Evolutionary conservation across 768 basidiomycete genomes (phyloP), one percentile per base, ranked within the genome.

Genomic region (Amanita muscaria): DNA sequence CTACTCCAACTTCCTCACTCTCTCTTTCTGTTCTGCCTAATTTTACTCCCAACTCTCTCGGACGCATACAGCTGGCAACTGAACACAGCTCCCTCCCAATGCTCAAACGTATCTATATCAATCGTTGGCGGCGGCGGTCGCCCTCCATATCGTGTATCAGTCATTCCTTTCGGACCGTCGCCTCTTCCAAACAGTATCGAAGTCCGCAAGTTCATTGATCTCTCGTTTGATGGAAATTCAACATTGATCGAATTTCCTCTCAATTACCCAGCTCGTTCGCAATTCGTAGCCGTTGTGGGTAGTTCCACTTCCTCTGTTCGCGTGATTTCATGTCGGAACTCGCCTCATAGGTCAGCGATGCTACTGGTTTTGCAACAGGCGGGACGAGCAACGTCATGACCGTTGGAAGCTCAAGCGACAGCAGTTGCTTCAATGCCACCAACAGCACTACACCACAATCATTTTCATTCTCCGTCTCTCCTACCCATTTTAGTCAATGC

Each of bases 271-370:
- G 67, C 62, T 37, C 69, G 75, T 56, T 83, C 83, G 2, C 78
- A 84, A 54, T 80, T 89, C 43, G 83, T 88, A 18, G 78, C 80
- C 3, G 80, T 87, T 53, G 85, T 86, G 53, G 63, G 82, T 77
- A 3, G 31, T 32, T n/a, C n/a, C n/a, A n/a, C n/a, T n/a, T n/a
- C n/a, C n/a, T 32, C 31, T 32, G n/a, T n/a, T 11, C 10, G 10
- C 31, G 10, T 32, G 29, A 37, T 25, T 45, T 23, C 16, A 44
- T 40, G 10, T 32, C 4, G 10, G 10, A 11, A 4, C 4, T 32
- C 16, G 31, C 12, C 16, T 7, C 23, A 12, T 50, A 65, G 65
- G 58, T 64, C 18, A 64, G 62, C 48, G 64, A 65, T 48, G 54
- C 59, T 23, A 53, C 44, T 32, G 59, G 55, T 5, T 87, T 87